Evolutionary conservation across 108 stramenopile species (phyloP).

Genomic region (Pseudonitzschia pungens): DNA sequence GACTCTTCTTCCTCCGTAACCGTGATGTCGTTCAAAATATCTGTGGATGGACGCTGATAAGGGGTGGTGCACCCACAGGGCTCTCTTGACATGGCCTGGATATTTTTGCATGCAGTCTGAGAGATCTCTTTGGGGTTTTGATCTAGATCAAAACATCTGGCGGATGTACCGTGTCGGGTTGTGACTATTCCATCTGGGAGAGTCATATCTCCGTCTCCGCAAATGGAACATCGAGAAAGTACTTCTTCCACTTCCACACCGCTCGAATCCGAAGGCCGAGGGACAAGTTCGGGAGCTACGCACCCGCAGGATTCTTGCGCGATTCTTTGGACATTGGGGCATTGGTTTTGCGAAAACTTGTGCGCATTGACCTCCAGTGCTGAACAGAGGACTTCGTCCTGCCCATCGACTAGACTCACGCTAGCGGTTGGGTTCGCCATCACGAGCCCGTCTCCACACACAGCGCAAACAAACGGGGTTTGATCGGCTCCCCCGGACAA

Average conservation of each 20-base stretch:
- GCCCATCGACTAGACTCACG: conserved; percentile 7
- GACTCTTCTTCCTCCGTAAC: not conserved
- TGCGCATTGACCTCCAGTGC: conserved; percentile 8
- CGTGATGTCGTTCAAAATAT: not conserved
- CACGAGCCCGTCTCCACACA: conserved; percentile 27
- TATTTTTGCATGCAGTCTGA: not conserved
- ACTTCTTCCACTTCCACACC: not conserved
- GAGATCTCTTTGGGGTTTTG: not conserved
- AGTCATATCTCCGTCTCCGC: conserved; percentile 21
- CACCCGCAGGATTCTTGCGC: not conserved
- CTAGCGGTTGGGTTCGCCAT: conserved; percentile 10
- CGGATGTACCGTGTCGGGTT: not conserved
- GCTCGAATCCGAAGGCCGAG: not conserved
- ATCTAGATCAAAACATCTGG: conserved; percentile 10
- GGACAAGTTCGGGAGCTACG: not conserved
- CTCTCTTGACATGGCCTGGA: not conserved
- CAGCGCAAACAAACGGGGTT: conserved; percentile 8
- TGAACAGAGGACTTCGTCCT: not conserved
- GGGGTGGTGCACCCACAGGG: conserved; percentile 11
- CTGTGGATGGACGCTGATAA: not conserved
- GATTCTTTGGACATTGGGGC: not conserved
- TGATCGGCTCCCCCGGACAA: not conserved
- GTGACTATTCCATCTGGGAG: conserved; percentile 20
- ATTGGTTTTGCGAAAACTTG: not conserved
- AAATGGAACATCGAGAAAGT: conserved; percentile 22